phyloP scores from a whole-genome alignment of 352 stramenopile genomes.

The Phytophthora pluvialis region DNA sequence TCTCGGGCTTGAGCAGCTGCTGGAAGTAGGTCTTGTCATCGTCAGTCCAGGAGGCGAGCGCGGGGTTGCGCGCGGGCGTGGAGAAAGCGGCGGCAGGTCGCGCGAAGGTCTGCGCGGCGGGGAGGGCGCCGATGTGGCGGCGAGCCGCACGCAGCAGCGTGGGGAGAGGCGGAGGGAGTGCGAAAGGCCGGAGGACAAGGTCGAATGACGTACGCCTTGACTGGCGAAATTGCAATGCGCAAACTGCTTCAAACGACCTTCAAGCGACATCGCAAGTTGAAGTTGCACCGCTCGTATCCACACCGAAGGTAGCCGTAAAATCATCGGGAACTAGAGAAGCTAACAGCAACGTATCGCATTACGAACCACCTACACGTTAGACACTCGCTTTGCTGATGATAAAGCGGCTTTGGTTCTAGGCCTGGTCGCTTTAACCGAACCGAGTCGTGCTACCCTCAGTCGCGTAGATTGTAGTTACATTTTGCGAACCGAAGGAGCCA shows the following conservation, averaged over 20 bases:
- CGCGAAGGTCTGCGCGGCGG: conserved; percentile 11
- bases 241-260: conserved; percentile 6
- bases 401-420: not conserved
- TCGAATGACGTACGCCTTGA: conserved; percentile 13
- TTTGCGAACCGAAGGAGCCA: not conserved
- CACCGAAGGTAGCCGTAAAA: too few species aligned
- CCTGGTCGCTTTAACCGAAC: not conserved
- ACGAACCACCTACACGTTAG: not conserved
- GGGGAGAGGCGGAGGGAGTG: not conserved
- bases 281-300: not conserved
- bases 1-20: conserved; percentile 60
- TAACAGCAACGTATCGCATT: conserved; percentile 1
- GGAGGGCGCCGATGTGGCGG: conserved; percentile 10
- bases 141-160: conserved; percentile 26
- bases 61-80: conserved; percentile 43
- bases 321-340: not conserved
- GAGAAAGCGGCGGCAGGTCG: conserved; percentile 19
- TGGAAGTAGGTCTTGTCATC: conserved; percentile 74
- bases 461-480: not conserved
- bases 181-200: not conserved
- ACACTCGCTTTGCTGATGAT: not conserved
- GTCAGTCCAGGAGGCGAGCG: conserved; percentile 63
- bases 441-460: not conserved
- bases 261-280: conserved; percentile 11
- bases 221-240: conserved; percentile 15